Conservation (phyloP, 2,329 filamentous ascomycete genomes). For the Fusarium siculi region DNA sequence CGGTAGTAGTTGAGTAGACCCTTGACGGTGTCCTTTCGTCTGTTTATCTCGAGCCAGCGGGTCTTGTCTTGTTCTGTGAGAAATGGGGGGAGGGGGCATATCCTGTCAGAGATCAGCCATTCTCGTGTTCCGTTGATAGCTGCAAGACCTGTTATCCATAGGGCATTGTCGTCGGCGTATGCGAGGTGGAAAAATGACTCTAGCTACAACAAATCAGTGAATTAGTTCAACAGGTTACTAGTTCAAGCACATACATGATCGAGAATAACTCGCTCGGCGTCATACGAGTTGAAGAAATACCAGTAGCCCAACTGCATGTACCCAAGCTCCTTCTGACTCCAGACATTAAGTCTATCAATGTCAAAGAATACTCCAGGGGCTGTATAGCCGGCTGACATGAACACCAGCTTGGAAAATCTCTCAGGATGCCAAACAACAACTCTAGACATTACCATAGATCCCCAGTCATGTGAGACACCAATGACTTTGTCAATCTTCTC, state of each 20-base stretch:
- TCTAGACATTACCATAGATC: slow-evolving; percentile 19
- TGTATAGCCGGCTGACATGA: slow-evolving; percentile 16
- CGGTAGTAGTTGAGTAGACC: slow-evolving; percentile 34
- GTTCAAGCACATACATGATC: background rate
- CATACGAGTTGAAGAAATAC: slow-evolving; percentile 36
- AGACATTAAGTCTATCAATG: slow-evolving; percentile 23
- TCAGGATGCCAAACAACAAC: slow-evolving; percentile 23
- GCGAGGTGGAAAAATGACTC: slow-evolving; percentile 35
- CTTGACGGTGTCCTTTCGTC: slow-evolving; percentile 10
- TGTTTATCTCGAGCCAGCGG: slow-evolving; percentile 9
- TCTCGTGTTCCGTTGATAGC: slow-evolving; percentile 16
- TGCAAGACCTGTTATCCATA: slow-evolving; percentile 17
- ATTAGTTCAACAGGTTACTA: accelerated
- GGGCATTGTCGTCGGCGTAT: slow-evolving; percentile 12
- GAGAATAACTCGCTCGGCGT: slow-evolving; percentile 11
- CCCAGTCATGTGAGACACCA: slow-evolving; percentile 35
- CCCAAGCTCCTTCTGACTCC: slow-evolving; percentile 8
- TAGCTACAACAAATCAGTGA: slow-evolving; percentile 5
- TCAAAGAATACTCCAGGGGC: slow-evolving; percentile 18
- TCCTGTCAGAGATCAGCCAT: slow-evolving; percentile 22
- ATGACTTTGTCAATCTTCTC: slow-evolving; percentile 20
- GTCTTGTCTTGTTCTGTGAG: slow-evolving; percentile 23
- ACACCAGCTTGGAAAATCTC: slow-evolving; percentile 12
- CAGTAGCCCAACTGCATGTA: slow-evolving; percentile 34
- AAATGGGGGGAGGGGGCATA: slow-evolving; percentile 1